Conservation (phyloP, 495 filamentous ascomycete species). For the Hypoxylon subgilvum region DNA sequence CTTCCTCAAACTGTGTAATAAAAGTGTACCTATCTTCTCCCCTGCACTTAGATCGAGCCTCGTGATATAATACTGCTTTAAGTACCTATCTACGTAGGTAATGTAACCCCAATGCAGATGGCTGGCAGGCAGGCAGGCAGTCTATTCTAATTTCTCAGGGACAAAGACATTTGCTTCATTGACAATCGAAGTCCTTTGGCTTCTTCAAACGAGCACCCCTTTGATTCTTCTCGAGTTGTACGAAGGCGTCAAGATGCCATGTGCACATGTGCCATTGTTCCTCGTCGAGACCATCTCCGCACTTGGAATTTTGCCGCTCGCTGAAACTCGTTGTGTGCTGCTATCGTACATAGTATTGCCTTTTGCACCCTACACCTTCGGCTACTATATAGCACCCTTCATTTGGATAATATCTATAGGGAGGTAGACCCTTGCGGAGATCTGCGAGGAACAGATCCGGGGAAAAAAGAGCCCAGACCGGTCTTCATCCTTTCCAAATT, state of each 20-base stretch:
- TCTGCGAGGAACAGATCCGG: constrained; percentile 30
- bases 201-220: not conserved
- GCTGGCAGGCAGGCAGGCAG: not conserved
- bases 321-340: constrained; percentile 11
- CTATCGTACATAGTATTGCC: constrained; percentile 3
- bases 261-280: constrained; percentile 6
- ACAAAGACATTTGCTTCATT: not conserved
- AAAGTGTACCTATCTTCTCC: constrained; percentile 2
- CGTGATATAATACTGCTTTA: not conserved
- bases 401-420: constrained; percentile 39
- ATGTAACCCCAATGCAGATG: too few relatives aligned
- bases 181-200: not conserved
- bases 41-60: not conserved
- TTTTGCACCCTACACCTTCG: constrained; percentile 18
- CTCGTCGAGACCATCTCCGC: constrained; percentile 18
- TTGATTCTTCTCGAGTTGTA: not conserved
- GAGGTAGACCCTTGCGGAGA: constrained; percentile 33
- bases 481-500: constrained; percentile 14
- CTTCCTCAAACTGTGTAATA: too few relatives aligned
- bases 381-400: constrained; percentile 12
- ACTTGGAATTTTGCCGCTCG: constrained; percentile 32
- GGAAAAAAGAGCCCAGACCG: constrained; percentile 31
- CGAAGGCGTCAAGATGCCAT: constrained; percentile 9
- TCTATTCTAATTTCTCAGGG: constrained; percentile 4
- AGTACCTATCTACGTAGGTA: too few relatives aligned